Conservation (phyloP, 1,139 yeast genomes). For the Zygosaccharomyces pseudobailii region DNA sequence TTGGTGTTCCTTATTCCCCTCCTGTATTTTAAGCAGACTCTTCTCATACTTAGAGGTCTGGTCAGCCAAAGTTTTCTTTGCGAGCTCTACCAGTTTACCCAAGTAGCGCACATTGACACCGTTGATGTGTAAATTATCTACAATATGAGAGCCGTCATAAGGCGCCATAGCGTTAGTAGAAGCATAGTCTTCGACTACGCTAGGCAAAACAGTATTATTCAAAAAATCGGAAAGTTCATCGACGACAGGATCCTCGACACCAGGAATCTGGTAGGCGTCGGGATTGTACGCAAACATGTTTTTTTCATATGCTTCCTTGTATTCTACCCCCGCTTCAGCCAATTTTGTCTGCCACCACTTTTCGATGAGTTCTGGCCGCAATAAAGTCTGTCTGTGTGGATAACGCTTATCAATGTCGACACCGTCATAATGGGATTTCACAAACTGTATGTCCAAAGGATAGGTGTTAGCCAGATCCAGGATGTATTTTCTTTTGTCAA, state of each 20-base stretch:
- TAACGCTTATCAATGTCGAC: slow-evolving; percentile 47
- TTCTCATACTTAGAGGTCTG: slow-evolving; percentile 30
- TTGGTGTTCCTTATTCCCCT: slow-evolving; percentile 35
- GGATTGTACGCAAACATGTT: slow-evolving; percentile 64
- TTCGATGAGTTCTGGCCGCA: slow-evolving; percentile 85
- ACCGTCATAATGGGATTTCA: slow-evolving; percentile 48
- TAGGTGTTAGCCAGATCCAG: slow-evolving; percentile 80
- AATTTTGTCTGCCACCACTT: slow-evolving; percentile 82
- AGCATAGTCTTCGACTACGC: slow-evolving; percentile 49
- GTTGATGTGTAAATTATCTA: slow-evolving; percentile 61
- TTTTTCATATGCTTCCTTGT: slow-evolving; percentile 52
- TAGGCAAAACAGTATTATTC: slow-evolving; percentile 54
- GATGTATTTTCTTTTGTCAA: slow-evolving; percentile 79
- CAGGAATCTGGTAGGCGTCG: slow-evolving; percentile 58
- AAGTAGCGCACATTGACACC: slow-evolving; percentile 91
- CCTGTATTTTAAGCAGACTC: slow-evolving; percentile 27
- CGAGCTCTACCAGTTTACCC: slow-evolving; percentile 45
- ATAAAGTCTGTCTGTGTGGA: slow-evolving; percentile 73
- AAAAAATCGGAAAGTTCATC: slow-evolving; percentile 66
- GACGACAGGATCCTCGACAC: slow-evolving; percentile 58
- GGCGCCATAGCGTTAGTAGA: slow-evolving; percentile 56
- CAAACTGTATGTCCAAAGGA: slow-evolving; percentile 77
- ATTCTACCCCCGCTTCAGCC: slow-evolving; percentile 41
- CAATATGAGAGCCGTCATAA: slow-evolving; percentile 73
- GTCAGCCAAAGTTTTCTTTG: slow-evolving; percentile 27